Conservation (phyloP, 1,284 basidiomycete species). For the Microbotryomycetes sp. region DNA sequence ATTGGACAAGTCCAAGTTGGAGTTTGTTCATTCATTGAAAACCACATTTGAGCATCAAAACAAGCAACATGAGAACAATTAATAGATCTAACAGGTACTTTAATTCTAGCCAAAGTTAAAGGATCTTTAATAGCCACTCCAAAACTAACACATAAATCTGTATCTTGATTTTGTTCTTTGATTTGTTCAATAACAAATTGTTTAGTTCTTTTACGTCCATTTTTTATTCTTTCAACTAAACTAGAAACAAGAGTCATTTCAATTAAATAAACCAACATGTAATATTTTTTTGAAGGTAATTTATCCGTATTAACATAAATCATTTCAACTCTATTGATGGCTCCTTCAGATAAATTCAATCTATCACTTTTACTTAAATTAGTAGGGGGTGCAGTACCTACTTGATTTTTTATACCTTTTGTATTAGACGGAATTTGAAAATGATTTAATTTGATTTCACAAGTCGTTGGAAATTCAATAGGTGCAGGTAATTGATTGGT, state of each 20-base stretch:
- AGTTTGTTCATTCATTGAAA: constrained; percentile 89
- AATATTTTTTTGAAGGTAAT: constrained; percentile 61
- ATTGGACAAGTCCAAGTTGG: constrained; percentile 97
- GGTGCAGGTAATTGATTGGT: constrained; percentile 46
- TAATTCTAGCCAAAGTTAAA: constrained; percentile 80
- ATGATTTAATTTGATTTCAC: constrained; percentile 80
- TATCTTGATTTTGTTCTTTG: constrained; percentile 56
- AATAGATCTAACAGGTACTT: constrained; percentile 74
- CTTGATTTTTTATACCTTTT: constrained; percentile 90
- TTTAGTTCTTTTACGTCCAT: constrained; percentile 57
- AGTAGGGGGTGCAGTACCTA: constrained; percentile 89
- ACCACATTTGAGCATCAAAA: constrained; percentile 93
- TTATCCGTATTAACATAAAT: constrained; percentile 80
- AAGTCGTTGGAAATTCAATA: constrained; percentile 85
- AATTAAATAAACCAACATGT: constrained; percentile 72
- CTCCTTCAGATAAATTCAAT: constrained; percentile 4
- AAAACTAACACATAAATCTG: constrained; percentile 80
- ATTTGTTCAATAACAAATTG: constrained; percentile 63
- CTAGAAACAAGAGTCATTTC: constrained; percentile 61
- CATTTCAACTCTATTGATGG: constrained; percentile 67
- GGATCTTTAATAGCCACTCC: constrained; percentile 88
- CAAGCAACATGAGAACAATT: constrained; percentile 88
- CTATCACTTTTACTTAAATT: constrained; percentile 54
- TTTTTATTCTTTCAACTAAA: constrained; percentile 61
- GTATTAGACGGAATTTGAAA: constrained; percentile 65